Conservation (phyloP, 768 basidiomycete genomes). For the Brasilioporus rufonigricans region DNA sequence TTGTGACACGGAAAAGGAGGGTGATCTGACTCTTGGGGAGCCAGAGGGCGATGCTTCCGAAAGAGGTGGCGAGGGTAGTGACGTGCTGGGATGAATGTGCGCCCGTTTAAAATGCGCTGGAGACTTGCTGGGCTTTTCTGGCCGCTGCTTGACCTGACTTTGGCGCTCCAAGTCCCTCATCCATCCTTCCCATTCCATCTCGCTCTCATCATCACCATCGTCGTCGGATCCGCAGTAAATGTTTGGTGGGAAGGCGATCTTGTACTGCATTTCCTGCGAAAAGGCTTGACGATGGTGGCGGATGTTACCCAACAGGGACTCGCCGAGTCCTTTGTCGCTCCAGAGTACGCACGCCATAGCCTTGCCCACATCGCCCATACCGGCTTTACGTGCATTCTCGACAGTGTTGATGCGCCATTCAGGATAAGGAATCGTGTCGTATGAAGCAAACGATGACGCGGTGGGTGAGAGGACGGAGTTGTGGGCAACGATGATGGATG, state of each 20-base stretch:
- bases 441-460: conserved; percentile 24
- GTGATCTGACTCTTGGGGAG: conserved; percentile 20
- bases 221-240: conserved; percentile 29
- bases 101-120: background rate
- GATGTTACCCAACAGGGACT: conserved; percentile 20
- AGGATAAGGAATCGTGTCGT: conserved; percentile 52
- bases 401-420: conserved; percentile 60
- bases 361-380: conserved; percentile 54
- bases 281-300: conserved; percentile 23
- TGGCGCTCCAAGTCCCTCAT: conserved; percentile 52
- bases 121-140: background rate
- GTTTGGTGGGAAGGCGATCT: conserved; percentile 2
- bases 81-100: background rate
- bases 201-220: conserved; percentile 44
- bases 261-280: conserved; percentile 25
- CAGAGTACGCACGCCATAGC: conserved; percentile 50
- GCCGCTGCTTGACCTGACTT: conserved; percentile 15
- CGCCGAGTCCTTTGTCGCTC: conserved; percentile 26
- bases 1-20: conserved; percentile 10
- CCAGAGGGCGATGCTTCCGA: conserved; percentile 26
- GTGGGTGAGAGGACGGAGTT: conserved; percentile 8
- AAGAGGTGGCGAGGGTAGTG: conserved; percentile 26
- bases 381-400: conserved; percentile 52
- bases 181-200: conserved; percentile 70
- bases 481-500: conserved; percentile 56